Evolutionary conservation across 1,284 basidiomycete species (phyloP), one percentile per base, ranked within the genome.

Genomic region (Cryptococcus hybrid): DNA sequence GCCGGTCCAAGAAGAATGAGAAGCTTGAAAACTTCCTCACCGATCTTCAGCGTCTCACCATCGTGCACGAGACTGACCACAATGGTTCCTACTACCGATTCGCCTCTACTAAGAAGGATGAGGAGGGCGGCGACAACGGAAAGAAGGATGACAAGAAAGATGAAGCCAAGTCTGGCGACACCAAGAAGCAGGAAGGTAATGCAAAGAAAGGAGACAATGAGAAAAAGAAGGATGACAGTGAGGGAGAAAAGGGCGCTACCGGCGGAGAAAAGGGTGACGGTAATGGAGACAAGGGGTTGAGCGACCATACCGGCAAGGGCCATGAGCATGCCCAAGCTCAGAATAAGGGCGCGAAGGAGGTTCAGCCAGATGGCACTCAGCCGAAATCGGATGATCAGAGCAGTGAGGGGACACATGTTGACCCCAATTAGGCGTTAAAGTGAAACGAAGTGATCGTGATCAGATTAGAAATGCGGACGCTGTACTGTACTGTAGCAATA

Each of bases 1-100:
- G 70, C 45, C 79, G 81, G 35, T 78, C 78, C 52, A 73, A 69
- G 64, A 81, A 80, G 75, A 79, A 82, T 70, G 73, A 76, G 54
- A 72, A 76, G 46, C 67, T 80, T 30, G 82, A 83, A 66, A 78
- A 83, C 76, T 82, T 82, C 73, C 67, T 83, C 9, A 76, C 75
- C 46, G 80, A 82, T 58, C 65, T 83, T 43, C 78, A 81, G 59
- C 73, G 80, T 40, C 73, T 83, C 52, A 83, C 82, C 44, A 76
- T 83, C 47, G 79, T 83, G 13, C 82, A 83, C 69, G 81, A 79
- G 50, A 64, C 60, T 5, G 67, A 69, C 57, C 55, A 65, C 42
- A 57, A 45, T n/a, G 69, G 67, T 11, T 56, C 54, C 3, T 57
- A 49, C 2, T 64, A 66, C 57, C 58, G 68, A n/a, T 65, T 70